A percentile compares a stretch with the other conserved stretches of the same genome.
Evolutionary conservation across 2,329 filamentous ascomycete genomes (phyloP).

Genomic region (Fusarium paranaense): DNA sequence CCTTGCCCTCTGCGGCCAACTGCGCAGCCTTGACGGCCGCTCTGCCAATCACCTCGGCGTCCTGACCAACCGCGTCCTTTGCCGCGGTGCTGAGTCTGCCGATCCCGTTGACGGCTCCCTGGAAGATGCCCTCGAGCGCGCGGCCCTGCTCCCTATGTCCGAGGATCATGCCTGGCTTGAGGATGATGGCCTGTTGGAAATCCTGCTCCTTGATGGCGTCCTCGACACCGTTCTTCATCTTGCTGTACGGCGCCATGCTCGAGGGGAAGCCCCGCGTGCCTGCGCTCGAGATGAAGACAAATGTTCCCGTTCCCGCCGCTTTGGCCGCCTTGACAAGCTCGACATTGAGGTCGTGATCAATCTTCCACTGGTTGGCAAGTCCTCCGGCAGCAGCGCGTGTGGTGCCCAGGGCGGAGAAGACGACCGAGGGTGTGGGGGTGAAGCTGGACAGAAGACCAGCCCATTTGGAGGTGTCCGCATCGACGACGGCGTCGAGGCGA

Average conservation of each 20-base stretch:
- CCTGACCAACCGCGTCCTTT: conserved; percentile 78
- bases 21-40: conserved; percentile 72
- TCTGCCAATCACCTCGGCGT: conserved; percentile 76
- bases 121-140: conserved; percentile 66
- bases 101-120: conserved; percentile 66
- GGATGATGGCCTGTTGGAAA: conserved; percentile 83
- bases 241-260: conserved; percentile 62
- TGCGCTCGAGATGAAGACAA: conserved; percentile 78
- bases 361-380: conserved; percentile 83
- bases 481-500: conserved; percentile 73
- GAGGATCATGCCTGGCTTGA: conserved; percentile 80
- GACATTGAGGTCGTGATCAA: conserved; percentile 89
- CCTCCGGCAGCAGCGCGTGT: conserved; percentile 81
- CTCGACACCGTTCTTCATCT: conserved; percentile 92
- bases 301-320: conserved; percentile 76
- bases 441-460: conserved; percentile 66
- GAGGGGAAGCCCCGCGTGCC: conserved; percentile 57
- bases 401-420: conserved; percentile 85
- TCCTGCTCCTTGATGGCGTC: conserved; percentile 76
- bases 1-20: conserved; percentile 69
- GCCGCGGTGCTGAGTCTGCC: conserved; percentile 65
- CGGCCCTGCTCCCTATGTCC: conserved; percentile 75
- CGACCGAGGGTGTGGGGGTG: conserved; percentile 67
- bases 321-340: conserved; percentile 81
- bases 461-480: conserved; percentile 78